Evolutionary conservation across 2,329 filamentous ascomycete species (phyloP).

Genomic region (Pseudonectria buxi): DNA sequence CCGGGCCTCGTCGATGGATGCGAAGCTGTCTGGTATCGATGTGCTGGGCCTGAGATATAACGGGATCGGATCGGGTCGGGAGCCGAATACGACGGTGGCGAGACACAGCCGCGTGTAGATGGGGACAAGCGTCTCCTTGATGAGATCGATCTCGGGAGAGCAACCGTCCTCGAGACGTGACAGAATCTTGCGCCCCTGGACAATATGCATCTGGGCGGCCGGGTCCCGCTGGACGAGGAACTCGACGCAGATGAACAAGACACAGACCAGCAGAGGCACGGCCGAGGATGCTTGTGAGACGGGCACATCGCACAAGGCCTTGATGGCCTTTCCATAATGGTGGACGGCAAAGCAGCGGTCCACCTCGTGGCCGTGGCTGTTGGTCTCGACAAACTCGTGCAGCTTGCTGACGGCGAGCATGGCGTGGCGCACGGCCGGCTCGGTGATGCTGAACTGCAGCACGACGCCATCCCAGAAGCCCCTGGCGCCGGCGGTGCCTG

Average conservation of each 20-base stretch:
- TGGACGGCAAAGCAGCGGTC: conserved; percentile 19
- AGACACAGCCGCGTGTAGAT: conserved; percentile 38
- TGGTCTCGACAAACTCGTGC: conserved; percentile 31
- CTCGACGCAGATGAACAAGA: conserved; percentile 48
- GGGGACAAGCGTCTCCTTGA: conserved; percentile 35
- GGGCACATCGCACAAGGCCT: conserved; percentile 32
- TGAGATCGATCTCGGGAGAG: conserved; percentile 28
- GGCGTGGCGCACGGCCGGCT: conserved; percentile 43
- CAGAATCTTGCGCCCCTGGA: conserved; percentile 37
- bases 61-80: conserved; percentile 30
- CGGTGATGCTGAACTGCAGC: conserved; percentile 36
- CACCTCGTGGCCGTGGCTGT: conserved; percentile 8
- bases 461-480: conserved; percentile 40
- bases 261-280: conserved; percentile 37
- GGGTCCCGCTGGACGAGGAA: conserved; percentile 44
- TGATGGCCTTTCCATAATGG: conserved; percentile 44
- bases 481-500: conserved; percentile 35
- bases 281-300: conserved; percentile 22
- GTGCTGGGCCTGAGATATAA: conserved; percentile 24
- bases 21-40: conserved; percentile 28
- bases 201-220: conserved; percentile 38
- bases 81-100: conserved; percentile 35
- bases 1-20: conserved; percentile 26
- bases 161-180: conserved; percentile 23
- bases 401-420: conserved; percentile 43